Evolutionary conservation across 2,329 filamentous ascomycete genomes (phyloP), one percentile per base, ranked within the genome.

Genomic region (Neocucurbitaria cava): DNA sequence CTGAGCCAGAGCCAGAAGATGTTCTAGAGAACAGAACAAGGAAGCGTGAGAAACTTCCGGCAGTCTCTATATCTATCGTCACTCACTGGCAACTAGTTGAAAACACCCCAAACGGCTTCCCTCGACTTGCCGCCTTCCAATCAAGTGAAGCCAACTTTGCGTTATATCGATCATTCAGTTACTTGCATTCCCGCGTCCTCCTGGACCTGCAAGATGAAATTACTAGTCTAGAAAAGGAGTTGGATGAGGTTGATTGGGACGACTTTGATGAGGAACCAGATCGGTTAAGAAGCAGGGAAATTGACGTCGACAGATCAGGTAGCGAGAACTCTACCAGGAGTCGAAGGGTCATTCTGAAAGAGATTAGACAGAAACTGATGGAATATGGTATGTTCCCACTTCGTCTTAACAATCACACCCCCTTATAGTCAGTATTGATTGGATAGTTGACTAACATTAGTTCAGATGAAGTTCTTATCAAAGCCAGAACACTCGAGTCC

Each of bases 131-230:
- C 3, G 69, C 72, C 0, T 78, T 79, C 47, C 72, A 77, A 40
- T 64, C 74, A 1, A 75, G 71, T 43, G 77, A 79, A 36, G 55
- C 68, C 9, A 77, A 76, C 45, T 78, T 79, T 48, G 63, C 73
- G 1, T 62, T 77, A 3, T 79, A 78, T 54, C 67, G 77, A 4
- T 70, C 69, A 3, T 79, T 78, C 47, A 62, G 60, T 36, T 77
- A 77, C 49, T 59, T 79, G 1, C 77, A 79, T 44, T 68, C 71
- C 6, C 74, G 77, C 3, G 53, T 78, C 1, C 56, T 78, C 1
- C 68, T 76, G 1, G 68, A 74, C 21, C 44, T 77, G 6, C 77
- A 79, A 56, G 70, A 73, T 40, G 71, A 78, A 30, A 72, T 79
- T 21, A 71, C 66, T 0, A 47, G 17, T 1, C 62, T 79, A 9